Evolutionary conservation across 805 yeast species (phyloP).

Genomic region (Pichia gijzeniarum): DNA sequence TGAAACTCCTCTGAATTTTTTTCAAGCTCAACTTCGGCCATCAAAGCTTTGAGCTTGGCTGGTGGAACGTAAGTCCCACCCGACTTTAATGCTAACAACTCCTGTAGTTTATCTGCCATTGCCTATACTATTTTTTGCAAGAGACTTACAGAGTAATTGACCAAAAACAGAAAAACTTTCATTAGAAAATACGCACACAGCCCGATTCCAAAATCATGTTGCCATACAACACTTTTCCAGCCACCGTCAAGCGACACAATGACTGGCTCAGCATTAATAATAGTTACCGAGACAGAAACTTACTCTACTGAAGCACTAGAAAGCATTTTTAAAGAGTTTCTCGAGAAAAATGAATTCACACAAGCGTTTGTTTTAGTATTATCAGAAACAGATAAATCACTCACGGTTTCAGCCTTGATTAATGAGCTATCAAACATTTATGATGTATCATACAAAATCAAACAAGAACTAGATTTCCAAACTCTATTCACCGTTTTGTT

Average conservation of each 20-base stretch:
- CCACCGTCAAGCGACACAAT: too few relatives aligned
- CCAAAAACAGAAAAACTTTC: too few relatives aligned
- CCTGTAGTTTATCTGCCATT: conserved; percentile 26
- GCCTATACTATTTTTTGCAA: background rate
- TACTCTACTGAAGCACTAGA: background rate
- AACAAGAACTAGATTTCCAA: background rate
- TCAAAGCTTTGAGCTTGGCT: conserved; percentile 40
- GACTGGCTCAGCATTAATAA: background rate
- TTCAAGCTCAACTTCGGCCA: conserved; percentile 22
- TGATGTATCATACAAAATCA: background rate
- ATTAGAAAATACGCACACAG: background rate
- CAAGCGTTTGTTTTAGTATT: conserved; percentile 2
- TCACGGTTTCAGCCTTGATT: conserved; percentile 2
- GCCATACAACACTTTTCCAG: background rate
- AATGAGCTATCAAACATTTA: conserved; percentile 6
- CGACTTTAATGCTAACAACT: conserved; percentile 33
- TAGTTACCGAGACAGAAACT: conserved; percentile 5
- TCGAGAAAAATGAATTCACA: background rate
- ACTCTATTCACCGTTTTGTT: conserved; percentile 1
- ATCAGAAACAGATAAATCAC: background rate
- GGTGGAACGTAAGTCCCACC: conserved; percentile 52
- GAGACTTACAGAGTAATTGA: too few relatives aligned
- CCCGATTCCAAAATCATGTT: background rate
- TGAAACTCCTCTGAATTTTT: conserved; percentile 38
- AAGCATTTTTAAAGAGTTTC: background rate